Percentiles rank a stretch among this genome's conserved stretches.
phyloP scores from a whole-genome alignment of 2,329 filamentous ascomycete genomes.

The Colletotrichum navitas region DNA sequence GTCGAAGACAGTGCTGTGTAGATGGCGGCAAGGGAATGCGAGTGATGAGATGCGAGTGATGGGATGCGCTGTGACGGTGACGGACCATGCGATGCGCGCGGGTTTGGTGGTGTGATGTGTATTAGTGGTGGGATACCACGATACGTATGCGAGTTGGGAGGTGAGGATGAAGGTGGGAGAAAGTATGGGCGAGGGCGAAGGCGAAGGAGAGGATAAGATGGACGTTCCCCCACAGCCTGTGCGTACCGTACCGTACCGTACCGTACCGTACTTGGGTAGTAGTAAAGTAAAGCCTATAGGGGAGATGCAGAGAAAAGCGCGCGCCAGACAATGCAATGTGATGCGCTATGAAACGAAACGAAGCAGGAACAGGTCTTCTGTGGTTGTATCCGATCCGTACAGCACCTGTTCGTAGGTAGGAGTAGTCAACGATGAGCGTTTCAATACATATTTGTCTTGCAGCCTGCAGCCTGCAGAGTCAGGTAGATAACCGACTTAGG shows the following conservation, averaged over 20 bases:
- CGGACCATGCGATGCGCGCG: neutral
- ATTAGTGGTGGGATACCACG: no score
- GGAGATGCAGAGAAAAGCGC: constrained; percentile 3
- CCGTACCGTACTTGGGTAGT: no score
- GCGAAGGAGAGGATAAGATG: neutral
- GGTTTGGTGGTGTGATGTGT: neutral
- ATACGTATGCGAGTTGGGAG: neutral
- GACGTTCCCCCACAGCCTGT: neutral
- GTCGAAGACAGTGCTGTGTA: neutral
- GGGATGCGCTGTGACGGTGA: neutral
- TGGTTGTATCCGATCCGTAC: neutral
- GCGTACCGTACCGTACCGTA: no score
- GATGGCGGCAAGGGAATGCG: neutral
- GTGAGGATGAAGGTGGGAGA: constrained; percentile 1
- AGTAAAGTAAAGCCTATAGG: no score
- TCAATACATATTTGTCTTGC: neutral
- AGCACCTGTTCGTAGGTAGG: no score
- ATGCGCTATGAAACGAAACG: constrained; percentile 16
- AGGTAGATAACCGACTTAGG: no score
- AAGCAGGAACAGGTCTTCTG: neutral
- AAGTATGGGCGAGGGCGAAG: neutral
- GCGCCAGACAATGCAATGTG: constrained; percentile 16
- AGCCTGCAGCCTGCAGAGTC: no score
- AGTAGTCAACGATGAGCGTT: neutral
- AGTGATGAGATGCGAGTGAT: neutral